Evolutionary conservation across 441 rosid species (phyloP).

Genomic region (Erodium trifolium): DNA sequence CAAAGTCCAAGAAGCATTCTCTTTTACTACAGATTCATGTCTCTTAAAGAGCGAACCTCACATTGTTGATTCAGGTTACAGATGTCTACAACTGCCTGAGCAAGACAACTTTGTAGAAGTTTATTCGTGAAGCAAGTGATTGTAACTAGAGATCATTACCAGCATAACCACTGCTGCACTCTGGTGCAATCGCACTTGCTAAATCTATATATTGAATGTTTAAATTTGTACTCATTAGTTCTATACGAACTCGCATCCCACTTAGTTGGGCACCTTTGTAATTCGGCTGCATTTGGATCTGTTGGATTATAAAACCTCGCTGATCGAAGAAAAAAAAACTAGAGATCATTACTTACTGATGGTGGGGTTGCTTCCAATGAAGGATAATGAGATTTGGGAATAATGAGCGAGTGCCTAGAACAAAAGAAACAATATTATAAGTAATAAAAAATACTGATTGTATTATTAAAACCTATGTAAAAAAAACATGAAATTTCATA

Average conservation of each 20-base stretch:
- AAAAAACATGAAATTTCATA: not conserved
- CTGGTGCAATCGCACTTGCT: no score
- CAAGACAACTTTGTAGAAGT: not conserved
- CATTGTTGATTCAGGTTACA: not conserved
- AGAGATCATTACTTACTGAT: constrained; percentile 50
- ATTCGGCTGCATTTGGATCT: no score
- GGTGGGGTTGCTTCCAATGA: constrained; percentile 78
- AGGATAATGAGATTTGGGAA: constrained; percentile 76
- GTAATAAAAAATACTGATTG: not conserved
- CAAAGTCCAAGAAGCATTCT: not conserved
- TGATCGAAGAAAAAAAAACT: no score
- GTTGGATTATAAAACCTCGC: no score
- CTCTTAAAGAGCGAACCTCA: not conserved
- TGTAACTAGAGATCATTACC: constrained; percentile 21
- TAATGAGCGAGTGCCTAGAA: constrained; percentile 83
- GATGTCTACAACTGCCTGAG: constrained; percentile 4
- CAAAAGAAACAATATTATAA: constrained; percentile 7
- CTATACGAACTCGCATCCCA: no score
- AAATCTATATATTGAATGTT: no score
- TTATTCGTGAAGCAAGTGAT: not conserved
- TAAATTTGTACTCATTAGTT: no score
- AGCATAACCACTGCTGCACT: no score
- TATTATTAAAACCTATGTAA: not conserved
- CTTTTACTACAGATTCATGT: not conserved
- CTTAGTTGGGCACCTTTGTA: no score